These are phyloP conservation scores for Candida sithepensis DNA, from an alignment of 805 yeast species.

Conservation along the genomic window DNA sequence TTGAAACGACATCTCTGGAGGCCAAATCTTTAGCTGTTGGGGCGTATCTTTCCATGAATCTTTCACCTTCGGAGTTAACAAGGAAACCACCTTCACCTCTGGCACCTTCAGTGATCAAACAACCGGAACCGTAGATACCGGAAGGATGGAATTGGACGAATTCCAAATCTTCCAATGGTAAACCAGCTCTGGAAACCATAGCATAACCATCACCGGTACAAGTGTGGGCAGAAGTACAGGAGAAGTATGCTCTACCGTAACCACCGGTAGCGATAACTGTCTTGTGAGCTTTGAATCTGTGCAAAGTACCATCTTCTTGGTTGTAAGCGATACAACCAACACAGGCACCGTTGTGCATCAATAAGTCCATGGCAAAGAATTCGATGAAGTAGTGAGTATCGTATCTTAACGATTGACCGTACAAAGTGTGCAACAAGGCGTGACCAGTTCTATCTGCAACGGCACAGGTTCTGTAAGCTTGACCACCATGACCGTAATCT, in stretches of 20 bases:
- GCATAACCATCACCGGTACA: conserved; percentile 99
- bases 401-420: conserved; percentile 94
- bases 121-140: conserved; percentile 98
- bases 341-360: conserved; percentile 94
- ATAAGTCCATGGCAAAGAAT: conserved; percentile 90
- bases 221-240: conserved; percentile 98
- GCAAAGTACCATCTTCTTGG: conserved; percentile 98
- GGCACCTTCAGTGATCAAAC: conserved; percentile 98
- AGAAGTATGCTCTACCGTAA: conserved; percentile 96
- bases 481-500: conserved; percentile 97
- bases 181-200: conserved; percentile 97
- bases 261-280: conserved; percentile 99
- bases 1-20: conserved; percentile 95
- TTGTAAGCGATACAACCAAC: conserved; percentile 97
- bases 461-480: conserved; percentile 98
- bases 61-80: conserved; percentile 95
- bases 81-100: conserved; percentile 99
- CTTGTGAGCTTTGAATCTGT: conserved; percentile 95
- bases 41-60: conserved; percentile 99
- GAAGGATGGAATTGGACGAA: conserved; percentile 99
- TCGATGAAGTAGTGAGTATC: conserved; percentile 98
- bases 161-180: conserved; percentile 96
- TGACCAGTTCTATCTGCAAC: conserved; percentile 99
- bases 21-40: conserved; percentile 98
- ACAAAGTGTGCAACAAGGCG: conserved; percentile 90